Base-by-base conservation (phyloP, 768 basidiomycete genomes). In the Tricholoma bakamatsutake region DNA sequence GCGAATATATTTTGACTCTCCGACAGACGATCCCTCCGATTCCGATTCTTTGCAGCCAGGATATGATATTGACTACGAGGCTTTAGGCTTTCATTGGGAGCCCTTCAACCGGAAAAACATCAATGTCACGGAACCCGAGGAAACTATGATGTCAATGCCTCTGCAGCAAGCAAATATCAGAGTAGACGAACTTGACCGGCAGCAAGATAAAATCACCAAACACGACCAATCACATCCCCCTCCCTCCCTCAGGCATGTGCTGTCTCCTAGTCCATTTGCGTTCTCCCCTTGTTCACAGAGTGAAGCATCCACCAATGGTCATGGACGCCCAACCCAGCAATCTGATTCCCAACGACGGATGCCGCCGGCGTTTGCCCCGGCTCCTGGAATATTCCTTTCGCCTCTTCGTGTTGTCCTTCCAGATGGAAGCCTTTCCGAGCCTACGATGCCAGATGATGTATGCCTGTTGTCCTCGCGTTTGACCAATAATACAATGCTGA, bases 61-160 rank as follows among this genome's bases (percentile, higher is more conserved):
- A 48, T 76, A 72, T 57, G 69, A 71, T 27, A 60, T 80, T 40
- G 72, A 77, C 57, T 66, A 73, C 37, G 65, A 69, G 5, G 61
- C 62, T 4, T 67, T 85, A 8, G 80, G 80, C 61, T 87, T 86
- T 59, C 73, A 64, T 51, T 86, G 85, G 84, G 66, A 69, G 46
- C 77, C 78, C 8, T 87, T 85, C 59, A 62, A 76, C 53, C 65
- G 71, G 49, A 70, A 71, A 46, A 53, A 52, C 15, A 51, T 12
- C 9, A 52, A 58, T 21, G 50, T 56, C 8, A 33, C 24, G 6
- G 13, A 52, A 18, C 27, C 35, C 33, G 50, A 12, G 34, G 47
- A 56, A 55, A 45, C 17, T 45, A 50, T 51, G 30, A 12, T 27
- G 49, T 48, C 13, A 9, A 48, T 48, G 5, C 30, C 46, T 47